phyloP scores from a whole-genome alignment of 176 grass and related monocot species.

The Sorghum bicolor region DNA sequence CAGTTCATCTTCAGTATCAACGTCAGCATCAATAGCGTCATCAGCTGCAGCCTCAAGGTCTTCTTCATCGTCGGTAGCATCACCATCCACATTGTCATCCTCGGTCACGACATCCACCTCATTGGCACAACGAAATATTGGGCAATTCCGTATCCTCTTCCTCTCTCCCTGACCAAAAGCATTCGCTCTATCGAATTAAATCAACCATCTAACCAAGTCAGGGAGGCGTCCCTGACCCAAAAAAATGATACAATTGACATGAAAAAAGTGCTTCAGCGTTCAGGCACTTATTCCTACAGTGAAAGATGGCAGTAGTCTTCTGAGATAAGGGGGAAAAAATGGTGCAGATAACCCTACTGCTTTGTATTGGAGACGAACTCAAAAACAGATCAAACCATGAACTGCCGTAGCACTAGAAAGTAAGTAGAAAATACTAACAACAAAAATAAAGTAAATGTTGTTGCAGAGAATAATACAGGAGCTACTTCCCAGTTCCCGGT shows the following conservation, averaged over 20 bases:
- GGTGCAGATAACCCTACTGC: no score
- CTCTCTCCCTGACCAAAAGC: not conserved
- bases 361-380: no score
- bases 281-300: no score
- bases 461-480: not conserved
- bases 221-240: no score
- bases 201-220: no score
- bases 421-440: not conserved
- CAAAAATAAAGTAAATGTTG: not conserved
- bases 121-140: not conserved
- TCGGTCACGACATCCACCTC: conserved; percentile 23
- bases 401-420: not conserved
- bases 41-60: not conserved
- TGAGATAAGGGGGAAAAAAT: no score
- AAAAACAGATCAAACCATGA: not conserved
- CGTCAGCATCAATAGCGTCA: not conserved
- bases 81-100: not conserved
- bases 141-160: not conserved
- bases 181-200: not conserved
- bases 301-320: no score
- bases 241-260: no score
- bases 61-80: not conserved
- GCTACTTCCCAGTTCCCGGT: not conserved
- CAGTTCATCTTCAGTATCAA: not conserved
- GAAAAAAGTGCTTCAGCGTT: no score